These are phyloP conservation scores for Penicillium nucicola DNA, from an alignment of 495 filamentous ascomycete species.

Conservation along the genomic window DNA sequence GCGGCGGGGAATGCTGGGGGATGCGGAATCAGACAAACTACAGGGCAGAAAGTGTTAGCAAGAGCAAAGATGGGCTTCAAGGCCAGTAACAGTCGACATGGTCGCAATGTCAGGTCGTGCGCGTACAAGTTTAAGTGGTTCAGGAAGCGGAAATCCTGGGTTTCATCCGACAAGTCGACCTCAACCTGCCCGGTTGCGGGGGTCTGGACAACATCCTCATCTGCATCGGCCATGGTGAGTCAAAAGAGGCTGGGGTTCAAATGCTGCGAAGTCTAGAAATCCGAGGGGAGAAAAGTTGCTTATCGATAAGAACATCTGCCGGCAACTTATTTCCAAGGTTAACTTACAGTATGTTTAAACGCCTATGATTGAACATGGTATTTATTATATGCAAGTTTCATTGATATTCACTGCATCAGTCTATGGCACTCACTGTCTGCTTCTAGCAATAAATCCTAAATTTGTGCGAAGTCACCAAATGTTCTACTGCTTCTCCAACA, in stretches of 20 bases:
- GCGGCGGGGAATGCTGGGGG: slow-evolving; percentile 61
- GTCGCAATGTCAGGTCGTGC: not conserved
- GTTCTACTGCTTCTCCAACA: slow-evolving; percentile 27
- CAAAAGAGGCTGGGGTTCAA: not conserved
- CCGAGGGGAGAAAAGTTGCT: slow-evolving; percentile 6
- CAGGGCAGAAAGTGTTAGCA: slow-evolving; percentile 3
- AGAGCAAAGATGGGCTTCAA: not conserved
- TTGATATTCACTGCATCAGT: not conserved
- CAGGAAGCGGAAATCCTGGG: slow-evolving; percentile 84
- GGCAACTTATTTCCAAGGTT: not conserved
- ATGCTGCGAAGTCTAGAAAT: not conserved
- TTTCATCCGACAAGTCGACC: slow-evolving; percentile 72
- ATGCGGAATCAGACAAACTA: slow-evolving; percentile 32
- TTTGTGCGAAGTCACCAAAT: too few relatives aligned
- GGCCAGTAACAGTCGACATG: not conserved
- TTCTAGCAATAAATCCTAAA: too few relatives aligned
- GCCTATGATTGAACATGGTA: too few relatives aligned
- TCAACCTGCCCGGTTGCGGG: slow-evolving; percentile 43
- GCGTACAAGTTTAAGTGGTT: slow-evolving; percentile 53
- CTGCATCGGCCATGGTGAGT: slow-evolving; percentile 45
- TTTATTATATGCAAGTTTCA: not conserved
- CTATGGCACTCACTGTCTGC: too few relatives aligned
- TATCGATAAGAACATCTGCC: slow-evolving; percentile 10
- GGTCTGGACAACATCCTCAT: slow-evolving; percentile 42
- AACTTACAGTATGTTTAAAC: not conserved